Percentiles rank a stretch among this genome's conserved stretches.
These are phyloP conservation scores for Hemerocallis citrina DNA, from an alignment of 106 monocot species.

Conservation along the genomic window DNA sequence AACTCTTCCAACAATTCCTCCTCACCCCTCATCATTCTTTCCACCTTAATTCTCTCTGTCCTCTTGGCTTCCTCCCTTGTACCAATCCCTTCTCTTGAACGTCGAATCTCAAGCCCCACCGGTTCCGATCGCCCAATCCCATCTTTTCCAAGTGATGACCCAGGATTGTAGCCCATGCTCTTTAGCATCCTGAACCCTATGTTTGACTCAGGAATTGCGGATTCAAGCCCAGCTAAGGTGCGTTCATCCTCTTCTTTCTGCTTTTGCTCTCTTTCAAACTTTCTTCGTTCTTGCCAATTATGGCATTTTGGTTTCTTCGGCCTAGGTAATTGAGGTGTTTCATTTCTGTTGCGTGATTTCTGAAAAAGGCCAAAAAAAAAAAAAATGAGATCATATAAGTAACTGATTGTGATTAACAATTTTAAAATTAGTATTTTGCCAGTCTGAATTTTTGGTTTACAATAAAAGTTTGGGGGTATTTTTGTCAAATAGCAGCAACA, in stretches of 20 bases:
- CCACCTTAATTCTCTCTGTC: conserved; percentile 42
- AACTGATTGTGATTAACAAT: neutral
- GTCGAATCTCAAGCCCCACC: conserved; percentile 67
- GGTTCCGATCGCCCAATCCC: conserved; percentile 43
- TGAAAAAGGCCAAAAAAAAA: neutral
- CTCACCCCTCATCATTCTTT: conserved; percentile 32
- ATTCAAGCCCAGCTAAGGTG: conserved; percentile 37
- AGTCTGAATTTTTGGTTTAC: too few relatives aligned
- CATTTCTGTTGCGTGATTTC: conserved; percentile 10
- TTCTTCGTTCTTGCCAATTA: conserved; percentile 70
- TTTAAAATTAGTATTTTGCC: neutral
- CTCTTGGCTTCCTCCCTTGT: conserved; percentile 31
- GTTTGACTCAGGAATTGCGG: conserved; percentile 67
- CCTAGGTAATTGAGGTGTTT: conserved; percentile 6
- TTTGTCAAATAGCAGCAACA: too few relatives aligned
- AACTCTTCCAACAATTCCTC: conserved; percentile 71
- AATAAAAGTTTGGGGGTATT: neutral
- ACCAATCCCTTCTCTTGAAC: conserved; percentile 81
- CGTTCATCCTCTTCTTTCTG: conserved; percentile 83
- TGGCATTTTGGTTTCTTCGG: conserved; percentile 30
- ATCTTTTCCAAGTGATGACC: conserved; percentile 50
- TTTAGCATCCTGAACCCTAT: conserved; percentile 85
- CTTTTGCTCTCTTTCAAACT: conserved; percentile 47
- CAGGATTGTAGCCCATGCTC: conserved; percentile 80
- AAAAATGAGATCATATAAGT: neutral